Base-by-base conservation (phyloP, 495 filamentous ascomycete genomes). In the Bacidia rubella region DNA sequence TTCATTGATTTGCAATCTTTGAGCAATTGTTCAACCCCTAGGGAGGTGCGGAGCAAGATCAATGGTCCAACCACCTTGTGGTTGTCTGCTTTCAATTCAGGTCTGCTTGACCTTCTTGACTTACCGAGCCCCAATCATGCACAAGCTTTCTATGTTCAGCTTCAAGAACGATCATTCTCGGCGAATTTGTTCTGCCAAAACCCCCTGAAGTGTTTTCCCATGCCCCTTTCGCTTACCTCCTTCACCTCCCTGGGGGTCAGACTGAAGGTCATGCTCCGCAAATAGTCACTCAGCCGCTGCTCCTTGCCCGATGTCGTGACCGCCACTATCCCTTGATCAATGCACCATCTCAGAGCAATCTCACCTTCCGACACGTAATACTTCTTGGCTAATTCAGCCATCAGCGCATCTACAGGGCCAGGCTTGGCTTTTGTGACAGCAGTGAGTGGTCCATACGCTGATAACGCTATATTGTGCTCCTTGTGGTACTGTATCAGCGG, bases 261-360 rank as follows among this genome's bases (percentile, higher is more conserved):
- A 58, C 80, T 80, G 66, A 93, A 92, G 3, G 74, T 77, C 50
- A 85, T 56, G 15, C 65, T 70, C 11, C 70, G 63, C 58, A 88
- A 60, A 60, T 85, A 90, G 52, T 74, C 74, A 55, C 71, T 74
- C 61, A 95, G 57, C 46, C 87, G 67, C 53, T 82, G 66, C 66
- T 90, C 82, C 54, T 76, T 93, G 32, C 69, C 66, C 63, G 80
- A 88, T 17, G 89, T 94, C 1, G 87, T 93, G 55, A 94, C 67
- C 0, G 77, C 69, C n/a, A 90, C 78, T 48, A 84, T 67, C 39
- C 81, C 86, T 61, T 87, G 85, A 56, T 95, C 86, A 29, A 94
- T 66, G 25, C 74, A 76, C 88, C 88, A 95, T 51, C 89, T 66
- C 54, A 94, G 59, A 19, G 73, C 70, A 49, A 94, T 72, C 54